Base-by-base conservation (phyloP, 306 rosid species). In the Glycine tomentella region DNA sequence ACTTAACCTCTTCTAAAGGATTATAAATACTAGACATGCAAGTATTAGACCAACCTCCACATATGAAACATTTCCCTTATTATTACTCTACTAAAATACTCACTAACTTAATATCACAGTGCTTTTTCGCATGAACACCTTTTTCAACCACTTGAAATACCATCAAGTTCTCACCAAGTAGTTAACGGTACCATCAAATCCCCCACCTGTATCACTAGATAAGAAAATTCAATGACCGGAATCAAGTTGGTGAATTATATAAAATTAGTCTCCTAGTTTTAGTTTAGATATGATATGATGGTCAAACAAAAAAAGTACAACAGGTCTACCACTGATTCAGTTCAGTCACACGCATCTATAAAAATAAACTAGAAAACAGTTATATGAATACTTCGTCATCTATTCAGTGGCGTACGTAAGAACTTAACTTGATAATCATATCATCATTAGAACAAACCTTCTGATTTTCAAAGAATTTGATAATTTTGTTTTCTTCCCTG, bases 401-500 rank as follows among this genome's bases (percentile, higher is more conserved):
- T 40, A 65, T 53, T 46, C 9, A 58, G 57, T 69, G 9, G 82
- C 77, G 72, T n/a, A n/a, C n/a, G n/a, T 84, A 25, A 73, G 65
- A 67, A 66, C 52, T 52, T 49, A 66, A 15, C 8, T 33, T 56
- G 62, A 20, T 63, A 75, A 82, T 76, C 61, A 70, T 82, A 82
- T 76, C 61, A 70, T 82, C 31, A 50, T 25, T 25, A 25, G 31
- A 0, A 25, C 77, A 15, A 51, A 14, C 34, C 52, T n/a, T n/a
- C n/a, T n/a, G n/a, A n/a, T n/a, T n/a, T n/a, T n/a, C n/a, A n/a
- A n/a, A n/a, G n/a, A n/a, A 63, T 62, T 46, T 83, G 50, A 17
- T 12, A 63, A 12, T 34, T 77, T 83, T 83, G 72, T 79, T 48
- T 67, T 57, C 31, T 51, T 70, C 51, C 48, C 42, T 70, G 87